Percentiles rank a stretch among this genome's conserved stretches.
These are phyloP conservation scores for Entophlyctis helioformis DNA, from an alignment of 192 early-diverging fungal genomes.

Conservation along the genomic window DNA sequence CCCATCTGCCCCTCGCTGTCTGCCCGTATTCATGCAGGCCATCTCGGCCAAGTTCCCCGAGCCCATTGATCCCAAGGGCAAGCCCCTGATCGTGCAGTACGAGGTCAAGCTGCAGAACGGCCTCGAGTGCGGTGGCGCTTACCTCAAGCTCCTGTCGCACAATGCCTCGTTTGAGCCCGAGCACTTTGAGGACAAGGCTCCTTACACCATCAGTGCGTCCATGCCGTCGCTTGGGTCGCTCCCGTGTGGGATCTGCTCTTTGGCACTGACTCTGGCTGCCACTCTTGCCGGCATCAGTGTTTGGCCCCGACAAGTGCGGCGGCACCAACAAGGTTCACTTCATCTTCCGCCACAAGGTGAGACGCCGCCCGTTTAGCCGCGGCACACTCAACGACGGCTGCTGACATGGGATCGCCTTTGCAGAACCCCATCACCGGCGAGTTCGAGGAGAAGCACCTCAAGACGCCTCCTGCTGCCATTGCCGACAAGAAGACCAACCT, in stretches of 20 bases:
- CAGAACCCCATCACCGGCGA: constrained; percentile 65
- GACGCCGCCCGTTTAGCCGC: not conserved
- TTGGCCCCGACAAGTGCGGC: constrained; percentile 95
- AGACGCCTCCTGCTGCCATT: constrained; percentile 59
- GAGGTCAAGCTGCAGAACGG: constrained; percentile 83
- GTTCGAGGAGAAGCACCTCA: constrained; percentile 79
- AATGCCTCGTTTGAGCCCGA: constrained; percentile 47
- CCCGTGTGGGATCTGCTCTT: not conserved
- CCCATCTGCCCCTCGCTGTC: no score
- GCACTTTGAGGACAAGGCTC: constrained; percentile 70
- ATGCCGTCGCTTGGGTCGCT: no score
- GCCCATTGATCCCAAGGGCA: constrained; percentile 61
- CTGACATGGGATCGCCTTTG: not conserved
- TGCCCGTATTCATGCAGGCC: constrained; percentile 22
- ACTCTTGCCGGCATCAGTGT: constrained; percentile 59
- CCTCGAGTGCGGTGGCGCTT: constrained; percentile 86
- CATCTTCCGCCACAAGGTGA: constrained; percentile 72
- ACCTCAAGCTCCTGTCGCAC: constrained; percentile 74
- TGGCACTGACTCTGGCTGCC: not conserved
- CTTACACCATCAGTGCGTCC: constrained; percentile 66
- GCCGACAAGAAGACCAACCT: constrained; percentile 53
- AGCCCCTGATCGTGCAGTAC: constrained; percentile 70
- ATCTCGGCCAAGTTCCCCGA: constrained; percentile 62
- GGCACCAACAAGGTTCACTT: constrained; percentile 82
- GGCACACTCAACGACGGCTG: not conserved